A percentile compares a stretch with the other conserved stretches of the same genome.
Evolutionary conservation across 2,329 filamentous ascomycete genomes (phyloP).

Genomic region (Pseudogymnoascus sp.): DNA sequence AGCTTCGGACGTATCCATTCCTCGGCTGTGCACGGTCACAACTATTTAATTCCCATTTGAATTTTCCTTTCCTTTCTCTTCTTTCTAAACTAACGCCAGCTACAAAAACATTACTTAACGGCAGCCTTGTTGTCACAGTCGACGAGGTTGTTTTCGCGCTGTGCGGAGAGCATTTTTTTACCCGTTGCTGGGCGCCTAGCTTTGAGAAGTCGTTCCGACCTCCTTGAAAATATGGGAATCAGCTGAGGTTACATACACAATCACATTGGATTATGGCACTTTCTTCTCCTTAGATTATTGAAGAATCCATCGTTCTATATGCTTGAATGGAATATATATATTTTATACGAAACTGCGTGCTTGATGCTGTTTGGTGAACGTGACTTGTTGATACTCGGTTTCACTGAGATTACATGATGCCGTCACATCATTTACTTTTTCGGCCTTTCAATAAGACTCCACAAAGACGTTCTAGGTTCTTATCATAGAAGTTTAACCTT

Average conservation of each 20-base stretch:
- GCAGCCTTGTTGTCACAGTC: slow-evolving; percentile 43
- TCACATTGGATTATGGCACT: not conserved
- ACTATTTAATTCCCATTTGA: slow-evolving; percentile 22
- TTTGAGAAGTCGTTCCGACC: slow-evolving; percentile 57
- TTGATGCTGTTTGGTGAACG: not conserved
- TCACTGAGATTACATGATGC: not conserved
- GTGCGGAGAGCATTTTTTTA: slow-evolving; percentile 51
- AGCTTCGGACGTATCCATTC: slow-evolving; percentile 26
- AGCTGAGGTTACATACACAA: slow-evolving; percentile 56
- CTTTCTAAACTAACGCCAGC: slow-evolving; percentile 42
- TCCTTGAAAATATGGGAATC: slow-evolving; percentile 62
- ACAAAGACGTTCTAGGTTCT: not conserved
- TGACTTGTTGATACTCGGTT: not conserved
- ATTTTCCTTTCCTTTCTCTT: slow-evolving; percentile 30
- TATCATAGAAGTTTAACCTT: not conserved
- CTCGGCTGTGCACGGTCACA: slow-evolving; percentile 24
- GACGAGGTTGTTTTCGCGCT: slow-evolving; percentile 58
- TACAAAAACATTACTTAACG: slow-evolving; percentile 46
- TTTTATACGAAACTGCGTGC: not conserved
- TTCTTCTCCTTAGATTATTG: not conserved
- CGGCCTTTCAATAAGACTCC: not conserved
- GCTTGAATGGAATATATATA: not conserved
- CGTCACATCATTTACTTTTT: not conserved
- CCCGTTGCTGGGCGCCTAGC: slow-evolving; percentile 66
- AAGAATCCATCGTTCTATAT: not conserved